These are phyloP conservation scores for Cytauxzoon felis DNA, from an alignment of 169 alveolate species.

Conservation along the genomic window DNA sequence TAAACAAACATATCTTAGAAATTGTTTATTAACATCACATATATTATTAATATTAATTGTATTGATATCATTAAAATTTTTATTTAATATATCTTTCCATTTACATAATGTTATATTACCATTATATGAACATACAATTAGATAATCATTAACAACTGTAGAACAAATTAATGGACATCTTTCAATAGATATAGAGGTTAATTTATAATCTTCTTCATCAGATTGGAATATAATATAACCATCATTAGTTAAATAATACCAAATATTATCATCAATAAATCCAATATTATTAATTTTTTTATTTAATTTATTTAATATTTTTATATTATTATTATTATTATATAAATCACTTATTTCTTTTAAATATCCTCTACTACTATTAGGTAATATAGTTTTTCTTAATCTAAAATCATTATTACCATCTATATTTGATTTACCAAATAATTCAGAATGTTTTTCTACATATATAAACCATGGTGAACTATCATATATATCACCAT, in stretches of 20 bases:
- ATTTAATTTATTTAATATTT: not conserved
- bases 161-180: constrained; percentile 26
- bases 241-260: constrained; percentile 8
- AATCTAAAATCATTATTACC: constrained; percentile 17
- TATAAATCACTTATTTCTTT: not conserved
- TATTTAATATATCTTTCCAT: not conserved
- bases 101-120: constrained; percentile 35
- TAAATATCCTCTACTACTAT: constrained; percentile 34
- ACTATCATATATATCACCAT: constrained; percentile 23
- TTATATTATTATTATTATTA: not conserved
- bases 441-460: constrained; percentile 41
- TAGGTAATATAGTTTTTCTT: constrained; percentile 40
- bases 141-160: not conserved
- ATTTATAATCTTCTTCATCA: not conserved
- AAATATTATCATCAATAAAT: constrained; percentile 5
- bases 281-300: constrained; percentile 12
- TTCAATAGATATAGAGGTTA: constrained; percentile 7
- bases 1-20: not conserved
- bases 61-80: not conserved
- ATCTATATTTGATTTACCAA: constrained; percentile 25
- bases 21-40: not conserved
- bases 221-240: constrained; percentile 8
- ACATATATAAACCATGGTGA: constrained; percentile 62
- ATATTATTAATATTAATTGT: not conserved
- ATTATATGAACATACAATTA: constrained; percentile 26